Evolutionary conservation across 495 filamentous ascomycete species (phyloP).

Genomic region (Letharia columbiana): DNA sequence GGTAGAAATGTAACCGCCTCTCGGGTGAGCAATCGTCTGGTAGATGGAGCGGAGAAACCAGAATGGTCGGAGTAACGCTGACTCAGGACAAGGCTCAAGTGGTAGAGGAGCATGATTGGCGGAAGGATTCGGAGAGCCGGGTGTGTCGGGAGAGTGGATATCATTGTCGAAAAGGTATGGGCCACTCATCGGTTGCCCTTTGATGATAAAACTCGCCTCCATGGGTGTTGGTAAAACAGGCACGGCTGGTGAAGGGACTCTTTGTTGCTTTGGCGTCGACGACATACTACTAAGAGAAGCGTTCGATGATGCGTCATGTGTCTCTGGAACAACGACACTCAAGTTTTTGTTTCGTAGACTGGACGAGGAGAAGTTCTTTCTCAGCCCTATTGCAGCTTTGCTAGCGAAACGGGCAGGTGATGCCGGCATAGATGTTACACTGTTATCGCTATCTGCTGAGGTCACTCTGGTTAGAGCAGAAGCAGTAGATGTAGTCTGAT

Average conservation of each 20-base stretch:
- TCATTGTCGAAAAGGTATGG: slow-evolving; percentile 78
- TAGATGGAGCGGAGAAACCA: slow-evolving; percentile 94
- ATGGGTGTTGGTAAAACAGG: slow-evolving; percentile 65
- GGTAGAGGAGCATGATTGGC: slow-evolving; percentile 55
- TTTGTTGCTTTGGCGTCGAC: slow-evolving; percentile 44
- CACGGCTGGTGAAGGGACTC: slow-evolving; percentile 40
- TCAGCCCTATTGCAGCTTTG: slow-evolving; percentile 49
- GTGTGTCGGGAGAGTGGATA: slow-evolving; percentile 64
- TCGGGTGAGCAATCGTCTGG: slow-evolving; percentile 83
- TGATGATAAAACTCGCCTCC: slow-evolving; percentile 45
- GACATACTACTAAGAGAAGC: slow-evolving; percentile 67
- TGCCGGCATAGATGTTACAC: slow-evolving; percentile 32
- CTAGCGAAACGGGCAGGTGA: slow-evolving; percentile 41
- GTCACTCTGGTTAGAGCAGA: slow-evolving; percentile 33
- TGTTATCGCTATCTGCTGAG: slow-evolving; percentile 37
- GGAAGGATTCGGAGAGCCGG: slow-evolving; percentile 56
- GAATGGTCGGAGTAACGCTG: slow-evolving; percentile 78
- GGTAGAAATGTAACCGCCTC: slow-evolving; percentile 83
- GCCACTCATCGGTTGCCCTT: slow-evolving; percentile 53
- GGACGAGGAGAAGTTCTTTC: slow-evolving; percentile 73
- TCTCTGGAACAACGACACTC: slow-evolving; percentile 65
- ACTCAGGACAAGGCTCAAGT: slow-evolving; percentile 85
- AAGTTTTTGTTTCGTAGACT: slow-evolving; percentile 65
- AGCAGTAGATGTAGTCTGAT: slow-evolving; percentile 19
- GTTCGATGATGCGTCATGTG: slow-evolving; percentile 56